These are phyloP conservation scores for Suillus plorans DNA, from an alignment of 768 basidiomycete species.

Conservation along the genomic window DNA sequence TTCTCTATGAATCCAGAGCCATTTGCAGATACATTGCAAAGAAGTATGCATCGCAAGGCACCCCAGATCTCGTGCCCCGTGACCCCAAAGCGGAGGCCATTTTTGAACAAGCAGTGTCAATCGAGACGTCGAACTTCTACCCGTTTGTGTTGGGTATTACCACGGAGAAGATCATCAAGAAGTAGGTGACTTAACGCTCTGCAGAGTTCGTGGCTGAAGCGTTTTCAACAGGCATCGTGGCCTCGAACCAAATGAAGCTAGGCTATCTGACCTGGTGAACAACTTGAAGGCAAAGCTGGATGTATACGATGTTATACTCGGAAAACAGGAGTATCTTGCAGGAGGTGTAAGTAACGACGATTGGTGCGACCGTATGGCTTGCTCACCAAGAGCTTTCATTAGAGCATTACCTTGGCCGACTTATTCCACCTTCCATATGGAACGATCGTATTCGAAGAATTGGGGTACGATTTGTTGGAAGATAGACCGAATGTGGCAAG, in stretches of 20 bases:
- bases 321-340: constrained; percentile 52
- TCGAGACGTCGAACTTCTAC: constrained; percentile 46
- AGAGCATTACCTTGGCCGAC: constrained; percentile 47
- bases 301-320: constrained; percentile 52
- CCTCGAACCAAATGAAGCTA: constrained; percentile 23
- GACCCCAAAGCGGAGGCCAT: constrained; percentile 36
- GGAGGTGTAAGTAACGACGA: constrained; percentile 44
- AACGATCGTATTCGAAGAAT: constrained; percentile 24
- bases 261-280: constrained; percentile 21
- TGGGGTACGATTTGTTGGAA: constrained; percentile 21
- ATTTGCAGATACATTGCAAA: constrained; percentile 53
- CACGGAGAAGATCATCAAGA: constrained; percentile 50
- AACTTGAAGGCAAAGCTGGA: constrained; percentile 42
- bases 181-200: constrained; percentile 31
- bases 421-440: constrained; percentile 45
- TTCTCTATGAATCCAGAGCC: constrained; percentile 55
- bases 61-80: constrained; percentile 44
- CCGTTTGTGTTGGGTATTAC: constrained; percentile 41
- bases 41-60: constrained; percentile 49
- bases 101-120: constrained; percentile 44
- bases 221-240: constrained; percentile 11
- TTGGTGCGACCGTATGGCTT: neutral
- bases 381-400: neutral
- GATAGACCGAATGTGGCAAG: constrained; percentile 27
- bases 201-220: neutral